These are phyloP conservation scores for Exserohilum turcica DNA, from an alignment of 2,329 filamentous ascomycete genomes.

Conservation along the genomic window DNA sequence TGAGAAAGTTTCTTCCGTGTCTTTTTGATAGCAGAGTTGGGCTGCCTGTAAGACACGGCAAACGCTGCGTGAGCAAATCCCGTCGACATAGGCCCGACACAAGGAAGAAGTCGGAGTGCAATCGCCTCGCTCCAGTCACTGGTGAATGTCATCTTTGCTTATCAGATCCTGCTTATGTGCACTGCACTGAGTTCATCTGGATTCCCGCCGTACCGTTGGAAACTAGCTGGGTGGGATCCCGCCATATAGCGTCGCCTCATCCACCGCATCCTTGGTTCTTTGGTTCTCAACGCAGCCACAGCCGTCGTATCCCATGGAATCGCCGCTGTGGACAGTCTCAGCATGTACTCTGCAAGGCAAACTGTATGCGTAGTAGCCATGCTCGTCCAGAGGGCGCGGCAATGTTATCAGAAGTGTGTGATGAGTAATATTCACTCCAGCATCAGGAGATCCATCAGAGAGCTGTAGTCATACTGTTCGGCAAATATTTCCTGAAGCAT, in stretches of 20 bases:
- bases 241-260: conserved; percentile 42
- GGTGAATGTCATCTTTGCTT: neutral
- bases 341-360: too few relatives aligned
- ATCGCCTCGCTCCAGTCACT: neutral
- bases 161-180: neutral
- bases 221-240: conserved; percentile 54
- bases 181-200: neutral
- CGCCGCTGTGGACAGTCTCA: too few relatives aligned
- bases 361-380: too few relatives aligned
- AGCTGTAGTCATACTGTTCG: too few relatives aligned
- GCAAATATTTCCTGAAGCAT: too few relatives aligned
- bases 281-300: too few relatives aligned
- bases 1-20: neutral
- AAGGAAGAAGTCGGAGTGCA: neutral
- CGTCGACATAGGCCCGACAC: neutral
- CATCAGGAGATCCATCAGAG: too few relatives aligned
- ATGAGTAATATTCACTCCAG: too few relatives aligned
- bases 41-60: neutral
- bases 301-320: too few relatives aligned
- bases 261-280: too few relatives aligned
- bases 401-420: too few relatives aligned
- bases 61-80: neutral
- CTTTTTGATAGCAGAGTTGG: neutral
- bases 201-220: conserved; percentile 53
- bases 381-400: too few relatives aligned